Base-by-base conservation (phyloP, 2,329 filamentous ascomycete genomes). In the Botryotinia narcissicola region DNA sequence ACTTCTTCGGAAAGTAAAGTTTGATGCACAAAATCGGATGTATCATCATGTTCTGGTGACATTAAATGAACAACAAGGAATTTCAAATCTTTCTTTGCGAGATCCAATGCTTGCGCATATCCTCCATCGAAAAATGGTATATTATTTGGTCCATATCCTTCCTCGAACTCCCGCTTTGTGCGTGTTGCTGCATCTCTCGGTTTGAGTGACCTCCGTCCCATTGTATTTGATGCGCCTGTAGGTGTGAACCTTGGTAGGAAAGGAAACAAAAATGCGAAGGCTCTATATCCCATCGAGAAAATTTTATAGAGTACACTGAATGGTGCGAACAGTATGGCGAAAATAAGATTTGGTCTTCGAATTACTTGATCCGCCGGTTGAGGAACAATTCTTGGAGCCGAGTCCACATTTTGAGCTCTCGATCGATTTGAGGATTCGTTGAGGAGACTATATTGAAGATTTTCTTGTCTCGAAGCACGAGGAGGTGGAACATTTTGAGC, bases 11-110 rank as follows among this genome's bases (percentile, higher is more conserved):
- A 87, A 12, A 98, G 87, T 0, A 99, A 87, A 0, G 94, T 98
- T 40, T 97, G 91, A 59, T 89, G 89, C 74, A 95, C 89, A 83
- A 97, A 99, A 0, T 88, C 86, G 35, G 90, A 87, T 1, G 93
- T 98, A 78, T 98, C 94, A 80, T 99, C 96, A 82, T 99, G 95
- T 82, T 98, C 96, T 0, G 95, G 94, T 0, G 95, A 97, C 71
- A 97, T 84, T 25, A 99, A 87, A 8, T 98, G 85, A 25, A 98
- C 91, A n/a, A 98, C 83, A 22, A 99, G 85, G 80, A 97, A 97
- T 81, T 97, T 97, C 72, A 98, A 87, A 51, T 98, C 94, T 77
- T 90, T 91, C 84, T 98, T 98, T 9, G 95, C 94, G 54, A 91
- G 84, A 80, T 99, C 96, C 75, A 97, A 89, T 0, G 95, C 94